Conservation (phyloP, 2,329 filamentous ascomycete species). For the Elsinoe batatas region DNA sequence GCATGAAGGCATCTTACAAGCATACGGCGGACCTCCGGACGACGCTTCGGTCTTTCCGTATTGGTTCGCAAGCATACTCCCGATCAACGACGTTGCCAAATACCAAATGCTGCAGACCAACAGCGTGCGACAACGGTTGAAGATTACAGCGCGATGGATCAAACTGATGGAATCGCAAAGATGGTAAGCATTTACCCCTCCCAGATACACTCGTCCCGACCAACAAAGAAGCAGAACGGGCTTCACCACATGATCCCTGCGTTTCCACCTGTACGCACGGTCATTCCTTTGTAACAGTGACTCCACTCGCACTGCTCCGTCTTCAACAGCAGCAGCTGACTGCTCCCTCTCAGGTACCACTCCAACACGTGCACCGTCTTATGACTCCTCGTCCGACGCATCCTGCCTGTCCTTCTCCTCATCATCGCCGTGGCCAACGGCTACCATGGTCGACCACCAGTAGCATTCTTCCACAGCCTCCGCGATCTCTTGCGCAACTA, state of each 20-base stretch:
- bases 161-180: slow-evolving; percentile 57
- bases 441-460: background rate
- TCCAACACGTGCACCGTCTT: slow-evolving; percentile 32
- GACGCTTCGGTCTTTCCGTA: slow-evolving; percentile 74
- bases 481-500: background rate
- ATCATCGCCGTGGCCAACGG: slow-evolving; percentile 14
- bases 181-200: slow-evolving; percentile 49
- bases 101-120: slow-evolving; percentile 63
- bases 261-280: background rate
- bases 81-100: slow-evolving; percentile 67
- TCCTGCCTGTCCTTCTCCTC: slow-evolving; percentile 22
- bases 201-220: slow-evolving; percentile 14
- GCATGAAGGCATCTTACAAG: slow-evolving; percentile 57
- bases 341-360: slow-evolving; percentile 26
- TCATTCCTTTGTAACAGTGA: slow-evolving; percentile 1
- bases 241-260: background rate
- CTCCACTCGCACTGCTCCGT: slow-evolving; percentile 2
- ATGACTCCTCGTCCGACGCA: slow-evolving; percentile 28
- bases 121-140: slow-evolving; percentile 70
- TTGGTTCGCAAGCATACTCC: slow-evolving; percentile 80
- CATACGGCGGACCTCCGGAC: slow-evolving; percentile 67
- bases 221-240: slow-evolving; percentile 11
- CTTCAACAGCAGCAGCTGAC: background rate
- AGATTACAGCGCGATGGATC: slow-evolving; percentile 75
- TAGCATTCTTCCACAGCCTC: background rate